Evolutionary conservation across 2,329 filamentous ascomycete species (phyloP).

Genomic region (Phaeosphaeriaceae sp.): DNA sequence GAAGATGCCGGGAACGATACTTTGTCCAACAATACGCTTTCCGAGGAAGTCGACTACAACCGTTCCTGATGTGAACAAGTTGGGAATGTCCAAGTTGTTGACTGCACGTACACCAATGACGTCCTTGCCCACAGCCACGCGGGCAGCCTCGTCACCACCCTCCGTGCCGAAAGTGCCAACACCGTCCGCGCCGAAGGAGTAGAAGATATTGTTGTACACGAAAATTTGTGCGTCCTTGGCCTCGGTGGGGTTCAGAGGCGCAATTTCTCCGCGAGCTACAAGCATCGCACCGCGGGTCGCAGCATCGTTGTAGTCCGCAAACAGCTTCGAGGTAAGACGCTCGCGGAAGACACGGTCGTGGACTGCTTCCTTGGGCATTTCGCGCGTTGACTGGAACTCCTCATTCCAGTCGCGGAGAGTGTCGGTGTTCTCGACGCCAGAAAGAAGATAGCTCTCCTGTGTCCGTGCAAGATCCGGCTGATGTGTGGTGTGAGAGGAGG

Average conservation of each 20-base stretch:
- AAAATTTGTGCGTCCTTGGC: constrained; percentile 94
- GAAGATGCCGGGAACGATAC: constrained; percentile 98
- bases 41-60: constrained; percentile 97
- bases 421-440: constrained; percentile 91
- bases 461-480: constrained; percentile 84
- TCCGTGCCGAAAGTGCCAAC: constrained; percentile 97
- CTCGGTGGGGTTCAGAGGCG: constrained; percentile 94
- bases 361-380: constrained; percentile 90
- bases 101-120: constrained; percentile 92
- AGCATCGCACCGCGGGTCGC: constrained; percentile 90
- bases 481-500: constrained; percentile 72
- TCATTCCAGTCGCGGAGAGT: constrained; percentile 98
- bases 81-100: constrained; percentile 95
- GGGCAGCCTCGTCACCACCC: constrained; percentile 93
- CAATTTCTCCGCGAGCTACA: constrained; percentile 90
- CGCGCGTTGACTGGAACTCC: constrained; percentile 95
- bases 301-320: constrained; percentile 96
- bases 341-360: constrained; percentile 97
- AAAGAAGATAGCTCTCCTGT: constrained; percentile 90
- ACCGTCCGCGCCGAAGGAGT: constrained; percentile 96
- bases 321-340: constrained; percentile 91
- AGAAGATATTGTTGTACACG: constrained; percentile 99
- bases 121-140: constrained; percentile 96
- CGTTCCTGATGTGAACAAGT: constrained; percentile 92
- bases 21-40: constrained; percentile 96